These are phyloP conservation scores for Paramecium pentaurelia DNA, from an alignment of 73 alveolate species.

Conservation along the genomic window DNA sequence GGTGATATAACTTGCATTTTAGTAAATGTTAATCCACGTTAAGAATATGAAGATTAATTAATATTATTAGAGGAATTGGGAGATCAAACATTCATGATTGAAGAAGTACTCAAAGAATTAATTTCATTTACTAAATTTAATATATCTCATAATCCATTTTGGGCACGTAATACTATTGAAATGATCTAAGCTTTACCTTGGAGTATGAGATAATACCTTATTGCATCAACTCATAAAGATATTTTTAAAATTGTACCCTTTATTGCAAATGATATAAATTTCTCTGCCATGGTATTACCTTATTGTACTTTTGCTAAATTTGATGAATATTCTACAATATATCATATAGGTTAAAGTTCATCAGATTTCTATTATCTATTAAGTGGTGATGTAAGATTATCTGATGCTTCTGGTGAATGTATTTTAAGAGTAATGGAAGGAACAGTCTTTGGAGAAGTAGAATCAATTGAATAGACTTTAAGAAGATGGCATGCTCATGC, in stretches of 20 bases:
- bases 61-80: not conserved
- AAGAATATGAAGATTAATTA: not conserved
- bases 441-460: constrained; percentile 63
- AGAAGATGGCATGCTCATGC: constrained; percentile 43
- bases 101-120: not conserved
- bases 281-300: constrained; percentile 20
- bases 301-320: not conserved
- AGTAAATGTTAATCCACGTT: not conserved
- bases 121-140: not conserved
- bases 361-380: constrained; percentile 39
- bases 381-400: constrained; percentile 55
- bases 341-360: constrained; percentile 44
- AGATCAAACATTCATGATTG: not conserved
- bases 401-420: constrained; percentile 16
- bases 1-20: constrained; percentile 73
- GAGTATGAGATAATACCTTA: not conserved
- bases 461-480: constrained; percentile 25
- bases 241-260: constrained; percentile 16
- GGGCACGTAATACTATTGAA: not conserved
- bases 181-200: constrained; percentile 24
- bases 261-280: constrained; percentile 16
- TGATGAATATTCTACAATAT: constrained; percentile 20
- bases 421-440: constrained; percentile 53
- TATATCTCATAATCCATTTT: constrained; percentile 26
- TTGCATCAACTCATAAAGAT: constrained; percentile 23